Conservation (phyloP, 805 yeast genomes). For the Metschnikowia lachancei region DNA sequence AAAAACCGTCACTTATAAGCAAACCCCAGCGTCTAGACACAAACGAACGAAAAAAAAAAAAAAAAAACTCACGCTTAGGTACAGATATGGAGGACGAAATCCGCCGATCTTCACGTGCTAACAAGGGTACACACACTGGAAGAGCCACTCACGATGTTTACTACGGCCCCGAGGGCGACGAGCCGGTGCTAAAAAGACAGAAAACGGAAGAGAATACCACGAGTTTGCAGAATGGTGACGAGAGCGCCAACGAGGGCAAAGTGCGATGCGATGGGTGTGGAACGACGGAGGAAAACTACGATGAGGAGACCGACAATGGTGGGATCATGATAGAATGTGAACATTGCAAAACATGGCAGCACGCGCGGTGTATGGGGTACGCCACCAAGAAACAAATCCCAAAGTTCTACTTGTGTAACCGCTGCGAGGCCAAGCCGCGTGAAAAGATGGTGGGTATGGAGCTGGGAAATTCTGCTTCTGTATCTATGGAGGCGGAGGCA, state of each 20-base stretch:
- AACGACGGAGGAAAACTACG: conserved; percentile 53
- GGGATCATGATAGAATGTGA: conserved; percentile 69
- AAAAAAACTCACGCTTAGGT: no score
- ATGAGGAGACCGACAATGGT: conserved; percentile 51
- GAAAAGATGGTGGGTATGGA: no score
- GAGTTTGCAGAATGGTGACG: neutral
- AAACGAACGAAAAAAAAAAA: neutral
- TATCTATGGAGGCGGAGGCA: no score
- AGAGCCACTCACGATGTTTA: conserved; percentile 25
- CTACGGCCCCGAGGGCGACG: conserved; percentile 11
- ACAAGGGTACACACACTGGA: conserved; percentile 40
- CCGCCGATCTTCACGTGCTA: conserved; percentile 38
- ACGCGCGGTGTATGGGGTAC: conserved; percentile 59
- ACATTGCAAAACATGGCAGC: conserved; percentile 69
- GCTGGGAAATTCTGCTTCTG: no score
- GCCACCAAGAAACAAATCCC: conserved; percentile 40
- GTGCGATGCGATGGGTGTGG: conserved; percentile 65
- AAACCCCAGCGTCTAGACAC: neutral
- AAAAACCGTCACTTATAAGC: neutral
- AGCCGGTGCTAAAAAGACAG: conserved; percentile 9
- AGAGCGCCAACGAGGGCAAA: conserved; percentile 29
- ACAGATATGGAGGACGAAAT: conserved; percentile 15
- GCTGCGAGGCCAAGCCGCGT: conserved; percentile 42
- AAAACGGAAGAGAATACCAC: neutral
- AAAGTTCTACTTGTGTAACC: conserved; percentile 50